These are phyloP conservation scores for Pelagophyceae sp. DNA, from an alignment of 352 stramenopile genomes.

Conservation along the genomic window DNA sequence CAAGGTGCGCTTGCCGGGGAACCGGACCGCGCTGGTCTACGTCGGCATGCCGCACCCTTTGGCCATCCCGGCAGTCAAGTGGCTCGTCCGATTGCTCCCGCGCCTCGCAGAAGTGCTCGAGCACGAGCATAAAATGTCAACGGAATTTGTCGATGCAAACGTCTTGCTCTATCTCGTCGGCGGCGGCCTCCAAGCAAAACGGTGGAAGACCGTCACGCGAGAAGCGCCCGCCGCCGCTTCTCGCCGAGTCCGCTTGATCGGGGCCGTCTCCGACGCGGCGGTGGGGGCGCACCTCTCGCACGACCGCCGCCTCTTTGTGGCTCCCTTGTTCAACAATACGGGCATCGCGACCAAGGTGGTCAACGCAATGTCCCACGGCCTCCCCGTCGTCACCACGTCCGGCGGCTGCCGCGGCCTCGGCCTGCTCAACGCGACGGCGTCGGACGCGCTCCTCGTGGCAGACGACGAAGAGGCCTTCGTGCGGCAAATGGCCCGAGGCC, in stretches of 20 bases:
- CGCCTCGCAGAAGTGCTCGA: not conserved
- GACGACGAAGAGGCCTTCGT: not conserved
- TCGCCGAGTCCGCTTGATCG: not conserved
- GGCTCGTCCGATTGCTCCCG: slow-evolving; percentile 4
- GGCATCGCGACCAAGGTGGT: slow-evolving; percentile 17
- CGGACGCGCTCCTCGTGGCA: slow-evolving; percentile 1
- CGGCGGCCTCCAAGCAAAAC: not conserved
- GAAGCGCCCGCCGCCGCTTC: not conserved
- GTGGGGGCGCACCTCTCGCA: not conserved
- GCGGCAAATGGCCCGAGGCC: not conserved
- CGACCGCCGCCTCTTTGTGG: slow-evolving; percentile 5
- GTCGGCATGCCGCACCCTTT: slow-evolving; percentile 16
- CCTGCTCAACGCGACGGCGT: slow-evolving; percentile 7
- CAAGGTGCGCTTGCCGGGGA: not conserved
- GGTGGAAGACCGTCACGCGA: not conserved
- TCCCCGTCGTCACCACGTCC: not conserved
- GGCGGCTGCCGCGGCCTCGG: not conserved
- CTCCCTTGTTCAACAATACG: slow-evolving; percentile 20
- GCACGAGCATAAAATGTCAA: not conserved
- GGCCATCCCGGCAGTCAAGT: not conserved
- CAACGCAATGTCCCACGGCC: not conserved
- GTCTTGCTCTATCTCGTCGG: not conserved
- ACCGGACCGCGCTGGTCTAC: not conserved
- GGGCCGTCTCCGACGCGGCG: not conserved
- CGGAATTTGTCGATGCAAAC: not conserved